These are phyloP conservation scores for Blastobotrys peoriensis DNA, from an alignment of 805 yeast genomes.

Conservation along the genomic window DNA sequence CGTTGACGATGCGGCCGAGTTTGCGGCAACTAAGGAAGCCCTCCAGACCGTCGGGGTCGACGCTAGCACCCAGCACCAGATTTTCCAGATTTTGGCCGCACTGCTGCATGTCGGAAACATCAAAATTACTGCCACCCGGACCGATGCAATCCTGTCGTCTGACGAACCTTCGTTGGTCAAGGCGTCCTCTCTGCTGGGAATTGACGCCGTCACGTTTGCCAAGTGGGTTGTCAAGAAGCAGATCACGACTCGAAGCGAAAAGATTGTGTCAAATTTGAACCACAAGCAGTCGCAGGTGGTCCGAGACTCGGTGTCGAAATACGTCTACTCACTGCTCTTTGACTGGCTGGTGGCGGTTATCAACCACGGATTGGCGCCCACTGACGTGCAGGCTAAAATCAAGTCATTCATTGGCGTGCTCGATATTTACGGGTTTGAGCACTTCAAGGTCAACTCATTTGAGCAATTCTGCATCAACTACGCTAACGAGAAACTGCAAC, in stretches of 20 bases:
- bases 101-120: constrained; percentile 90
- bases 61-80: constrained; percentile 50
- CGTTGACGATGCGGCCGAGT: constrained; percentile 79
- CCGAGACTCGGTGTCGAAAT: constrained; percentile 95
- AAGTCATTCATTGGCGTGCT: constrained; percentile 86
- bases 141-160: constrained; percentile 70
- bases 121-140: constrained; percentile 75
- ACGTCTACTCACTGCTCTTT: constrained; percentile 83
- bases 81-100: constrained; percentile 80
- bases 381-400: constrained; percentile 53
- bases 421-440: constrained; percentile 97
- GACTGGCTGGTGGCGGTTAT: constrained; percentile 91
- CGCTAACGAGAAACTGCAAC: constrained; percentile 95
- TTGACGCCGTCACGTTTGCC: constrained; percentile 66
- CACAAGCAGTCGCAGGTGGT: constrained; percentile 84
- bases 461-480: constrained; percentile 97
- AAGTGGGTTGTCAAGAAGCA: constrained; percentile 93
- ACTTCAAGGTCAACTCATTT: constrained; percentile 86
- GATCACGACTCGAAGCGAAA: constrained; percentile 86
- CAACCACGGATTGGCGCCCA: constrained; percentile 75
- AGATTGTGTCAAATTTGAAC: constrained; percentile 75
- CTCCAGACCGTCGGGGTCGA: constrained; percentile 71
- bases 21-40: constrained; percentile 68
- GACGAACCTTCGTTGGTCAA: constrained; percentile 82
- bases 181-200: constrained; percentile 79